Conservation (phyloP, 345 rosid species). For the Iberis pinnata region DNA sequence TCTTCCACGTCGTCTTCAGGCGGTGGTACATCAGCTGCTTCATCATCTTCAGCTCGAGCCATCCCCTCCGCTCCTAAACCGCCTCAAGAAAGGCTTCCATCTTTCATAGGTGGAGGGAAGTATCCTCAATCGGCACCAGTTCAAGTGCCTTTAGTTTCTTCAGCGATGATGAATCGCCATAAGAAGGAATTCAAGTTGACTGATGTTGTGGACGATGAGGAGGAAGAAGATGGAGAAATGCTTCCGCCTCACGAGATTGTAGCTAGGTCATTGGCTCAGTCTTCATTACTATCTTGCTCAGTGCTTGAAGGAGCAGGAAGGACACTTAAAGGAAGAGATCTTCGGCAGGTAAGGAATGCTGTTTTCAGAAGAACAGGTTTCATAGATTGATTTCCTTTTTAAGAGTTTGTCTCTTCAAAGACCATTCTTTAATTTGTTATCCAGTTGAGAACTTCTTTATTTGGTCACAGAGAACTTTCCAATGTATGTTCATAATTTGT, state of each 20-base stretch:
- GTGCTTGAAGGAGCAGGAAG: slow-evolving; percentile 88
- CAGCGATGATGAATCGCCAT: slow-evolving; percentile 36
- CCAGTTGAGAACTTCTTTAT: slow-evolving; percentile 14
- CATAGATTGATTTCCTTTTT: slow-evolving; percentile 44
- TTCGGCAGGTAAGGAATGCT: slow-evolving; percentile 74
- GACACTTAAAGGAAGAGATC: slow-evolving; percentile 89
- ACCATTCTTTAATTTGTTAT: slow-evolving; percentile 33
- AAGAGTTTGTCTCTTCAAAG: neutral
- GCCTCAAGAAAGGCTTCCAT: slow-evolving; percentile 51
- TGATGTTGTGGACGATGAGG: slow-evolving; percentile 40
- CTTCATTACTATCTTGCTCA: slow-evolving; percentile 51
- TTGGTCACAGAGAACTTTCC: slow-evolving; percentile 4
- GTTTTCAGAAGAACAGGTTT: slow-evolving; percentile 74
- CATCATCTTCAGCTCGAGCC: slow-evolving; percentile 43
- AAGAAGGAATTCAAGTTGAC: slow-evolving; percentile 40
- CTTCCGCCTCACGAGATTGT: slow-evolving; percentile 91
- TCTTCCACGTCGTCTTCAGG: slow-evolving; percentile 36
- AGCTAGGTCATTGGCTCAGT: slow-evolving; percentile 52
- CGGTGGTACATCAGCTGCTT: slow-evolving; percentile 34
- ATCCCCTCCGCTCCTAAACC: slow-evolving; percentile 63
- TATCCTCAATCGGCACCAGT: slow-evolving; percentile 71
- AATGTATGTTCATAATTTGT: slow-evolving; percentile 29
- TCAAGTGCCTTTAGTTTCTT: slow-evolving; percentile 51
- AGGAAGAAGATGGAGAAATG: slow-evolving; percentile 46
- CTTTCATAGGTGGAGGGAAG: slow-evolving; percentile 32